phyloP scores from a whole-genome alignment of 2,329 filamentous ascomycete genomes.

The Periconia sp. region DNA sequence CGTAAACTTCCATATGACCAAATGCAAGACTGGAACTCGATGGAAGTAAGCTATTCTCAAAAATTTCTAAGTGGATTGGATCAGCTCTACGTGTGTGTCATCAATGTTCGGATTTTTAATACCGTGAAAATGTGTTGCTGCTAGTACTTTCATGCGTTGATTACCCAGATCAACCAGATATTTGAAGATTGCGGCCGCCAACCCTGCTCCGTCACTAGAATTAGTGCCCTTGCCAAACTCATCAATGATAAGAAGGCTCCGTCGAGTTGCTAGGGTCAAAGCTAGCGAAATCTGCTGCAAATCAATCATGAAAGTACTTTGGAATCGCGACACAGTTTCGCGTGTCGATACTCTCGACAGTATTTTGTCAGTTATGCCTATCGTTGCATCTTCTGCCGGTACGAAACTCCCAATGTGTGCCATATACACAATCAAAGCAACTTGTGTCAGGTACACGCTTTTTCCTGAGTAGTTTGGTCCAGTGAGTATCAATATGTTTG shows the following conservation, averaged over 20 bases:
- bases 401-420: conserved; percentile 91
- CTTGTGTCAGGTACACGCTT: conserved; percentile 92
- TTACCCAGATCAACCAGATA: conserved; percentile 54
- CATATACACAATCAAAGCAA: conserved; percentile 86
- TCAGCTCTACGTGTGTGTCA: conserved; percentile 47
- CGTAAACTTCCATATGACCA: conserved; percentile 71
- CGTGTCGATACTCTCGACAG: conserved; percentile 80
- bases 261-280: conserved; percentile 70
- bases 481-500: conserved; percentile 78
- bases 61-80: conserved; percentile 58
- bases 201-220: conserved; percentile 63
- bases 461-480: conserved; percentile 97
- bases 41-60: conserved; percentile 63
- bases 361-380: conserved; percentile 92
- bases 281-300: conserved; percentile 82
- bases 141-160: conserved; percentile 60
- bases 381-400: conserved; percentile 71
- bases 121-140: conserved; percentile 65
- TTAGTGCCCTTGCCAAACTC: conserved; percentile 81
- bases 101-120: conserved; percentile 23
- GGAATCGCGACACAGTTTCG: conserved; percentile 64
- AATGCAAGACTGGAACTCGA: conserved; percentile 57
- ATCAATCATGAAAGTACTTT: conserved; percentile 77
- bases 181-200: conserved; percentile 63
- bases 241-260: conserved; percentile 85